Evolutionary conservation across 78 protist species (phyloP).

Genomic region (Emiliania huxleyi): DNA sequence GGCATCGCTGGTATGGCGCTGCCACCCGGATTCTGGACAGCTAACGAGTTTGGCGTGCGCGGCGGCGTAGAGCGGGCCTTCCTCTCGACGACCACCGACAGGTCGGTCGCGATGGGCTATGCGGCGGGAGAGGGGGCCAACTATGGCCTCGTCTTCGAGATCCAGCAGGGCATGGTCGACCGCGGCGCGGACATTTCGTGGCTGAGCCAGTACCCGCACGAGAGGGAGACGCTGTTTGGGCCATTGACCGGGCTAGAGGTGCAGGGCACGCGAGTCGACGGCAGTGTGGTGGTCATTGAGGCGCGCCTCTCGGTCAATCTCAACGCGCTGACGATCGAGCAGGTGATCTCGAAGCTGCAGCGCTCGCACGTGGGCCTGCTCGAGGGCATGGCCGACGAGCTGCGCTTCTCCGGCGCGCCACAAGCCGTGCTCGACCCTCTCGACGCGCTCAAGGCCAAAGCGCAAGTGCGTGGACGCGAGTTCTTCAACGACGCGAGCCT

Average conservation of each 20-base stretch:
- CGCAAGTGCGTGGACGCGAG: neutral
- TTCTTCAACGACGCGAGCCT: neutral
- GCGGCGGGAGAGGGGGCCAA: neutral
- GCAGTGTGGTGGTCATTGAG: neutral
- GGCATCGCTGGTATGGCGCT: constrained; percentile 35
- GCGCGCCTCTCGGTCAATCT: neutral
- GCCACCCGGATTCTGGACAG: neutral
- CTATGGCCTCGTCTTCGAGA: neutral
- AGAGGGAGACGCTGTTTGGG: neutral
- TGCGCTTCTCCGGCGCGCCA: neutral
- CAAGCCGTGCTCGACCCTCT: neutral
- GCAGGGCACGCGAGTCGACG: neutral
- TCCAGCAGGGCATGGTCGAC: neutral
- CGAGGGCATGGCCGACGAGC: neutral
- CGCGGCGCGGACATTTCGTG: neutral
- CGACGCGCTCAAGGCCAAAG: neutral
- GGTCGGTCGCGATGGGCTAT: constrained; percentile 6
- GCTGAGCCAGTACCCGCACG: constrained; percentile 18
- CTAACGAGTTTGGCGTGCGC: neutral
- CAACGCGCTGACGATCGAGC: neutral
- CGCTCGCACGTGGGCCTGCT: neutral
- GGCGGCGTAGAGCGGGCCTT: constrained; percentile 37
- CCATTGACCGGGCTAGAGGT: constrained; percentile 22
- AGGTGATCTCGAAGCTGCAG: neutral
- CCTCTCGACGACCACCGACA: constrained; percentile 41